phyloP scores from a whole-genome alignment of 306 rosid species.

The Acacia crassicarpa region DNA sequence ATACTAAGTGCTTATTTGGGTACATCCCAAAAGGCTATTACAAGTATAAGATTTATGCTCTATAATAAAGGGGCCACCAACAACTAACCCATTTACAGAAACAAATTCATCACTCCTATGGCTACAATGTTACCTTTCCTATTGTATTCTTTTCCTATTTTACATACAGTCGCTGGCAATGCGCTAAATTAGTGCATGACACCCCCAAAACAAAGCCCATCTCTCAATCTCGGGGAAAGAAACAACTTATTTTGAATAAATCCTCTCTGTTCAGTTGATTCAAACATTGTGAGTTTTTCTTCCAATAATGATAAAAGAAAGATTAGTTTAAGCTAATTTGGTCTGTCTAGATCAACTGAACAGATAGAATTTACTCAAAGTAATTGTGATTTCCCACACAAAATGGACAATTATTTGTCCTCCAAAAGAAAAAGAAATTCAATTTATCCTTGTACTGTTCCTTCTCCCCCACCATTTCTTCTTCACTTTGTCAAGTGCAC shows the following conservation, averaged over 20 bases:
- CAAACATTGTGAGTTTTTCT: not conserved
- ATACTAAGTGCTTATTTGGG: no score
- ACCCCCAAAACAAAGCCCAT: no score
- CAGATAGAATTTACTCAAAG: not conserved
- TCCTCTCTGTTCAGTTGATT: not conserved
- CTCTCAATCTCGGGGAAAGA: not conserved
- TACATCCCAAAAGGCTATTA: no score
- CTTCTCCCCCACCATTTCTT: slow-evolving; percentile 98
- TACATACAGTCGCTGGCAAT: slow-evolving; percentile 26
- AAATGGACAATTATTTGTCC: not conserved
- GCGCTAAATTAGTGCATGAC: slow-evolving; percentile 5
- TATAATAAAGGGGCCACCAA: slow-evolving; percentile 42
- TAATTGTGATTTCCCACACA: not conserved
- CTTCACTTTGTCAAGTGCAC: slow-evolving; percentile 65
- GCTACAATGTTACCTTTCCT: slow-evolving; percentile 34
- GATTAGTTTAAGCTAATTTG: not conserved
- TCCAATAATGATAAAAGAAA: not conserved
- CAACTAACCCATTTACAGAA: slow-evolving; percentile 47
- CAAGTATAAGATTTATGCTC: not conserved
- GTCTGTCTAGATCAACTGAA: not conserved
- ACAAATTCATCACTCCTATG: slow-evolving; percentile 23
- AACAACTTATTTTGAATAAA: not conserved
- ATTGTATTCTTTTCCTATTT: slow-evolving; percentile 31
- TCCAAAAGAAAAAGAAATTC: slow-evolving; percentile 15
- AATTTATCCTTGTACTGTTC: slow-evolving; percentile 85